A percentile compares a stretch with the other conserved stretches of the same genome.
Evolutionary conservation across 1,284 basidiomycete genomes (phyloP).

Genomic region (Anthracocystis walkeri): DNA sequence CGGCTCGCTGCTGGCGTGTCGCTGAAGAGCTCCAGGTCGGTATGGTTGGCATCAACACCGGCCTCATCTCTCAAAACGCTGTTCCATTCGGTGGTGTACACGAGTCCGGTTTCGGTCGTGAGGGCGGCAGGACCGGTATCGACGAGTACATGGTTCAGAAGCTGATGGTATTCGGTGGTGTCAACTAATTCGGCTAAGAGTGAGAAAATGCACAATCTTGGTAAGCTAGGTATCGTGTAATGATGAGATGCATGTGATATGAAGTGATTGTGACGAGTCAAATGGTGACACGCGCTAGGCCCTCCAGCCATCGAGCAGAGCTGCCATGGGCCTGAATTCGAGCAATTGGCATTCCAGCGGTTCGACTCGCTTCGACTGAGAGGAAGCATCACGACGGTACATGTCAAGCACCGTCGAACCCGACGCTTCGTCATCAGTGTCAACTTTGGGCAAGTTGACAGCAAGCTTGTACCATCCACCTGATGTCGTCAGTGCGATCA

Average conservation of each 20-base stretch:
- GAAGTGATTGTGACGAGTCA: neutral
- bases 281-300: conserved; percentile 2
- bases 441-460: conserved; percentile 15
- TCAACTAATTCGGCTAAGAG: conserved; percentile 23
- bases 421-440: neutral
- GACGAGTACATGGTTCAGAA: conserved; percentile 75
- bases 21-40: conserved; percentile 96
- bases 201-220: neutral
- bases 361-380: conserved; percentile 12
- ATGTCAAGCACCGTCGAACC: conserved; percentile 55
- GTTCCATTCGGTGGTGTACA: conserved; percentile 88
- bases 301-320: conserved; percentile 39
- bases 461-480: conserved; percentile 62
- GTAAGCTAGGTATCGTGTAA: neutral
- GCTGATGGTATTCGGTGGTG: conserved; percentile 63
- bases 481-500: conserved; percentile 60
- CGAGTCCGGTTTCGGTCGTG: conserved; percentile 76
- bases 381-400: conserved; percentile 40
- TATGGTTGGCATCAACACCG: conserved; percentile 81
- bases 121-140: conserved; percentile 79
- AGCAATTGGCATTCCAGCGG: conserved; percentile 29
- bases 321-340: conserved; percentile 41
- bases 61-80: conserved; percentile 61
- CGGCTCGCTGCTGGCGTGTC: conserved; percentile 93
- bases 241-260: neutral